A percentile compares a stretch with the other conserved stretches of the same genome.
These are phyloP conservation scores for Trypanosoma mega DNA, from an alignment of 208 protist genomes.

Conservation along the genomic window DNA sequence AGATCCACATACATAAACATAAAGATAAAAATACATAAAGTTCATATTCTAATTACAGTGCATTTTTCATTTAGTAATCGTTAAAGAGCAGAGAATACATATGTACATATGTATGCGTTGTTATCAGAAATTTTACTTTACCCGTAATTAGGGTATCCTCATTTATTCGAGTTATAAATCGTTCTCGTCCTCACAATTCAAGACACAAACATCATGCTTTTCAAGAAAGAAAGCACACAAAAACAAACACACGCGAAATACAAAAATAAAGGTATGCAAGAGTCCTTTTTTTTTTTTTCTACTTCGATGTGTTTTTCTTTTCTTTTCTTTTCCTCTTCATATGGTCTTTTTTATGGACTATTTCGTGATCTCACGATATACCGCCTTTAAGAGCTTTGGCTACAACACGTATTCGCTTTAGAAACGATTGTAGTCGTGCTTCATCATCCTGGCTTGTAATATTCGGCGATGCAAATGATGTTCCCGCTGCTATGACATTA, in stretches of 20 bases:
- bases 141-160: too few relatives aligned
- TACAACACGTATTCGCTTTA: slow-evolving; percentile 64
- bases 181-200: not conserved
- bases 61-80: too few relatives aligned
- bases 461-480: slow-evolving; percentile 39
- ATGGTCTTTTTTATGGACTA: not conserved
- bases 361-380: slow-evolving; percentile 38
- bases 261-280: not conserved
- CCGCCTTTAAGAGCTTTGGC: slow-evolving; percentile 75
- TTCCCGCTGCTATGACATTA: slow-evolving; percentile 65
- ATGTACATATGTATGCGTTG: too few relatives aligned
- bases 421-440: slow-evolving; percentile 38
- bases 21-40: too few relatives aligned
- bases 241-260: not conserved
- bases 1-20: too few relatives aligned
- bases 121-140: too few relatives aligned
- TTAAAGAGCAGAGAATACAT: too few relatives aligned
- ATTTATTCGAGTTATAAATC: not conserved
- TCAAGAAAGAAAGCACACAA: not conserved
- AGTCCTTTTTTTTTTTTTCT: too few relatives aligned
- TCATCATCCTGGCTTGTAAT: slow-evolving; percentile 16
- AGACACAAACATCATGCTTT: slow-evolving; percentile 14
- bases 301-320: not conserved
- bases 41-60: too few relatives aligned
- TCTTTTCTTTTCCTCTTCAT: slow-evolving; percentile 3